These are phyloP conservation scores for Stachybotrys chlorohalonatus DNA, from an alignment of 2,329 filamentous ascomycete genomes.

Conservation along the genomic window DNA sequence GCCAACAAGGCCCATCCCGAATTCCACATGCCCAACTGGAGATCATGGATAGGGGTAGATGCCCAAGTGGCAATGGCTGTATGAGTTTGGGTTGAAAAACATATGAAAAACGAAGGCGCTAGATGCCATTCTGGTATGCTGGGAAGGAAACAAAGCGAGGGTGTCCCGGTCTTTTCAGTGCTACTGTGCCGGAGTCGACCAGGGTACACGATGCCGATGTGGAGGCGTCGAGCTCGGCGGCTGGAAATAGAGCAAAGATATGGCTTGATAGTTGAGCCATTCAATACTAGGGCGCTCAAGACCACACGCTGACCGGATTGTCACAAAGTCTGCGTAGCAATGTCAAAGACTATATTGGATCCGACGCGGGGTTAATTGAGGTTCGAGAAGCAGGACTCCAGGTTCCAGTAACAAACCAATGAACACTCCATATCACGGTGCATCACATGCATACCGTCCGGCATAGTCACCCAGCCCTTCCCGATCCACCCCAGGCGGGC, in stretches of 20 bases:
- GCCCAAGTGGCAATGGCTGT: not conserved
- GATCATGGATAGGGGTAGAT: not conserved
- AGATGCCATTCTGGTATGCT: not conserved
- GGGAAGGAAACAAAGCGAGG: not conserved
- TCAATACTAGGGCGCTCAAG: too few relatives aligned
- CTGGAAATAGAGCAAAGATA: too few relatives aligned
- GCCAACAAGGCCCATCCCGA: not conserved
- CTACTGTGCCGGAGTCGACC: too few relatives aligned
- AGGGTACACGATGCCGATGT: not conserved
- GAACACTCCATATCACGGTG: not conserved
- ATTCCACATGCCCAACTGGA: not conserved
- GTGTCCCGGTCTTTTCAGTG: not conserved
- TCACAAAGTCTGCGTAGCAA: not conserved
- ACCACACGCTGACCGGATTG: too few relatives aligned
- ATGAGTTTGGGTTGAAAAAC: not conserved
- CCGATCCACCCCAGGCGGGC: not conserved
- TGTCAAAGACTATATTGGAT: too few relatives aligned
- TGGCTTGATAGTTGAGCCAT: too few relatives aligned
- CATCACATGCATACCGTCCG: not conserved
- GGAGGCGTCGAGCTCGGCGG: not conserved
- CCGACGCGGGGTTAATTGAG: too few relatives aligned
- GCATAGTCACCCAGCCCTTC: not conserved
- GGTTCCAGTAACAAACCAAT: not conserved
- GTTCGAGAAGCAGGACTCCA: too few relatives aligned
- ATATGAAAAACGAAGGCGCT: not conserved